Evolutionary conservation across 495 filamentous ascomycete genomes (phyloP).

Genomic region (Aspergillus asperescens): DNA sequence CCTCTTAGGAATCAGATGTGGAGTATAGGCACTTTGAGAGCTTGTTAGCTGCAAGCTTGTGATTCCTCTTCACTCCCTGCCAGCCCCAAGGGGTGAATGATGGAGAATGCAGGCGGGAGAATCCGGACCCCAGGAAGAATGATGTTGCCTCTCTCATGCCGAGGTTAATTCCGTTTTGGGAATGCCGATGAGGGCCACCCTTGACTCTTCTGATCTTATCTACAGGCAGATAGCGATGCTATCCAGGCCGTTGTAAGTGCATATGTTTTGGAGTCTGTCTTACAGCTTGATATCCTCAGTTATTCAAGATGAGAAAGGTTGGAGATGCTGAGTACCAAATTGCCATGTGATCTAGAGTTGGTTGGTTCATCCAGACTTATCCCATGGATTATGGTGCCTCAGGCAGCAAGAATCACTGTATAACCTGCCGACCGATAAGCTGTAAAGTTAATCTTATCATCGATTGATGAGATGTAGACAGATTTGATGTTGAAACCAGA

Average conservation of each 20-base stretch:
- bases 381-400: neutral
- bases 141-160: slow-evolving; percentile 9
- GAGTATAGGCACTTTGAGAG: neutral
- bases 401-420: too few species aligned
- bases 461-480: too few species aligned
- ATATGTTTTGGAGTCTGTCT: neutral
- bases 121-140: slow-evolving; percentile 9
- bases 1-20: neutral
- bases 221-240: neutral
- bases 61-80: neutral
- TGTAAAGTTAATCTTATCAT: too few species aligned
- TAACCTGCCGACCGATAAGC: too few species aligned
- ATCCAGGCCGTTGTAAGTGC: too few species aligned
- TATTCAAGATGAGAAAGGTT: too few species aligned
- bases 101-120: slow-evolving; percentile 2
- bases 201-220: too few species aligned
- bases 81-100: neutral
- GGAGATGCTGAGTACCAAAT: too few species aligned
- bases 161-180: slow-evolving; percentile 7
- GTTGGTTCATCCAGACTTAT: slow-evolving; percentile 1
- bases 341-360: too few species aligned
- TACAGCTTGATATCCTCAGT: neutral
- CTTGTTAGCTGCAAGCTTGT: neutral
- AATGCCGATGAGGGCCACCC: slow-evolving; percentile 8
- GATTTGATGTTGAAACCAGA: too few species aligned